Conservation (phyloP, 306 rosid species). For the Glycyrrhiza uralensis region DNA sequence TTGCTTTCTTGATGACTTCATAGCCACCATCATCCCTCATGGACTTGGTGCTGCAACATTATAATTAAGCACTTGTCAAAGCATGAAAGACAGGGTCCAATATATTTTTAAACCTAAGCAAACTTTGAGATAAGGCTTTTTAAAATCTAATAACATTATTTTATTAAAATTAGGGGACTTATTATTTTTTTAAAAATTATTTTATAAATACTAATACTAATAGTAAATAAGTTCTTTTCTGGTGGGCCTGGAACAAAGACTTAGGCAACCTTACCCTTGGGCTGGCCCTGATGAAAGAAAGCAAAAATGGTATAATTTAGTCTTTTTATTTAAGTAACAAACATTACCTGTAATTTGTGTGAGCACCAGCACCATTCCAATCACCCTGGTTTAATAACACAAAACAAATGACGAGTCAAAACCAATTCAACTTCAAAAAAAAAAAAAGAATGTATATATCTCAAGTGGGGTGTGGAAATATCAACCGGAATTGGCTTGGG, state of each 20-base stretch:
- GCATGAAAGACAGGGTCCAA: no score
- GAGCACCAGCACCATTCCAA: conserved; percentile 99
- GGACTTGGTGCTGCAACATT: conserved; percentile 64
- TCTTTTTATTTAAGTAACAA: not conserved
- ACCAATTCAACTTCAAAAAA: not conserved
- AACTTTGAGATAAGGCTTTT: no score
- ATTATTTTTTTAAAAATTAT: no score
- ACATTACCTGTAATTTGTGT: conserved; percentile 82
- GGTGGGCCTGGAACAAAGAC: no score
- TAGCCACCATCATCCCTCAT: conserved; percentile 81
- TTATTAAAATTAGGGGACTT: no score
- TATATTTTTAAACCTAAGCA: no score
- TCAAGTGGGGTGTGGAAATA: not conserved
- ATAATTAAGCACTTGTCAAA: not conserved
- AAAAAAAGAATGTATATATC: not conserved
- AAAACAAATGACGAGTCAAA: not conserved
- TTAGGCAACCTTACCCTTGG: no score
- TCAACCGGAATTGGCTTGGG: conserved; percentile 89
- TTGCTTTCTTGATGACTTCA: conserved; percentile 76
- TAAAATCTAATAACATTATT: no score
- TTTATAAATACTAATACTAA: no score
- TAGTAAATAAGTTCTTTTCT: no score
- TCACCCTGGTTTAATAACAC: conserved; percentile 53
- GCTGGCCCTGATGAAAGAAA: no score
- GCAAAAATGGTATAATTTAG: not conserved